Evolutionary conservation across 768 basidiomycete species (phyloP), one percentile per base, ranked within the genome.

Genomic region (Lactarius psammicola): DNA sequence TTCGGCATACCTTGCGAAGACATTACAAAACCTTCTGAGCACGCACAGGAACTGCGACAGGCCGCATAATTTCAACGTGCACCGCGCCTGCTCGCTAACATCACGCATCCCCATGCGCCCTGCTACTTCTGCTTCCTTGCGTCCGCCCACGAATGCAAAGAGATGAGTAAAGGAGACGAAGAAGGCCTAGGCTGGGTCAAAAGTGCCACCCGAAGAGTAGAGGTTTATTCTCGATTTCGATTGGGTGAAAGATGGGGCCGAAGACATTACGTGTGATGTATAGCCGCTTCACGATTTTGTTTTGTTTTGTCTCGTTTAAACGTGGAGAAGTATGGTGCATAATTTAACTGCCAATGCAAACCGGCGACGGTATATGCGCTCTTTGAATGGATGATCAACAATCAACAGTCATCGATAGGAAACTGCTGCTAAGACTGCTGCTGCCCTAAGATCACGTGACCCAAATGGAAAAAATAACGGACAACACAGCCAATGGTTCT

Each of bases 181-280:
- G 17, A 66, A 44, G 31, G 2, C 31, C 1, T 56, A 53, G 23
- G 18, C 38, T 11, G 40, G 38, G n/a, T 10, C 4, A 15, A 36
- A 1, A 26, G 56, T 56, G 38, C 30, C 31, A 13, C 26, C 17
- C n/a, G 20, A 26, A 28, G 26, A 56, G 13, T 40, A 40, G 11
- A 56, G 34, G n/a, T 36, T 36, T n/a, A 26, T 38, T 62, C 40
- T 62, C 11, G 31, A 54, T 40, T 62, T 62, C n/a, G 56, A 62
- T 28, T 33, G 31, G 23, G 38, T 33, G 38, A 60, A 28, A 28
- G 28, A 51, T 42, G 46, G 4, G 36, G 9, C 38, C 20, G 49
- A 66, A 10, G 60, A 62, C n/a, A 58, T 66, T 10, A 62, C 59
- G 65, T 62, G 62, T 30, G 49, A 62, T 15, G 56, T 62, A 44